These are phyloP conservation scores for Calonectria pseudoturangicola DNA, from an alignment of 2,329 filamentous ascomycete species.

Conservation along the genomic window DNA sequence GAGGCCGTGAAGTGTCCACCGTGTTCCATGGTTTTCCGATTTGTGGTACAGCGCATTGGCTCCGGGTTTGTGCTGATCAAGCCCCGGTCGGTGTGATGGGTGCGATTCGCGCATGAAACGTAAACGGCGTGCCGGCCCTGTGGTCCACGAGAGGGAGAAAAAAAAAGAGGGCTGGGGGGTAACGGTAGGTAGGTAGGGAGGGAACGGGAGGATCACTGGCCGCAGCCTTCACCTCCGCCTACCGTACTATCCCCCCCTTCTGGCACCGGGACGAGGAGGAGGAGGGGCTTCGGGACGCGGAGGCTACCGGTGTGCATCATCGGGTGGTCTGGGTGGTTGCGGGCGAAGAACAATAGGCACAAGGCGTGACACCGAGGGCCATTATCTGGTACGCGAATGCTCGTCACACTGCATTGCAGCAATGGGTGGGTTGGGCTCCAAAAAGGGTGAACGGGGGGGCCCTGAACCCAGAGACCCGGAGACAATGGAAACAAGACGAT, in stretches of 20 bases:
- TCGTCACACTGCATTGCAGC: conserved; percentile 34
- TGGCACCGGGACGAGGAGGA: background rate
- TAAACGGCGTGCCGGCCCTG: conserved; percentile 28
- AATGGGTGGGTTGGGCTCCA: conserved; percentile 30
- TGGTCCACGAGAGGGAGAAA: background rate
- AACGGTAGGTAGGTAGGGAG: background rate
- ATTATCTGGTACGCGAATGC: conserved; percentile 23
- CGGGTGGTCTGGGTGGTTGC: conserved; percentile 16
- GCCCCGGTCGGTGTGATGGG: conserved; percentile 13
- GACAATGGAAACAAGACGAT: conserved; percentile 39
- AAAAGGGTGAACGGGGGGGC: conserved; percentile 19
- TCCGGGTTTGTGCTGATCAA: conserved; percentile 1
- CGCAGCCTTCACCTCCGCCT: conserved; percentile 18
- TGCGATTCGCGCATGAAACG: conserved; percentile 32
- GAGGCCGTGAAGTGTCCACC: background rate
- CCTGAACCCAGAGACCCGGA: conserved; percentile 30
- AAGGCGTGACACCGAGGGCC: background rate
- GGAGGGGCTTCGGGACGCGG: background rate
- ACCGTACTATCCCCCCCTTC: background rate
- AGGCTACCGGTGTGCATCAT: conserved; percentile 28
- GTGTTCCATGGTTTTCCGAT: conserved; percentile 13
- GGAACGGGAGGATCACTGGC: conserved; percentile 17
- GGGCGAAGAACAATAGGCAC: conserved; percentile 25
- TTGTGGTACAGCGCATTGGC: background rate
- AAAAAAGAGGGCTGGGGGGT: background rate